Conservation (phyloP, 2,329 filamentous ascomycete genomes). For the Corynespora cassiicola region DNA sequence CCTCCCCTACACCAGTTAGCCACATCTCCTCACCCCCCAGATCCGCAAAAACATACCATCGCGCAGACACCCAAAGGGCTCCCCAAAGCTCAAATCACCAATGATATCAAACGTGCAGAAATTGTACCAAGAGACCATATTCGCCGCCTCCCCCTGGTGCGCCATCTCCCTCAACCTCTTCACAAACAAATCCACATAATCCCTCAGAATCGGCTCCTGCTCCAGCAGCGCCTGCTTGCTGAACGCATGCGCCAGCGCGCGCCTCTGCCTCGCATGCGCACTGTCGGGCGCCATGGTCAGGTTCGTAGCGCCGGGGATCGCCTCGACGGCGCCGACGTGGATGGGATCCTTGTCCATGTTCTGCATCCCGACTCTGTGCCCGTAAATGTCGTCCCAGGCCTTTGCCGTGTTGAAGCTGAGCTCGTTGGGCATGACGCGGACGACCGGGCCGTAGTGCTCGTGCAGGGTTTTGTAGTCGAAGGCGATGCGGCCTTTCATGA, state of each 20-base stretch:
- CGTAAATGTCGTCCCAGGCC: constrained; percentile 43
- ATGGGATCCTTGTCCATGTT: constrained; percentile 45
- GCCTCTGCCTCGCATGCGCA: constrained; percentile 46
- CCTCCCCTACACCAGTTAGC: constrained; percentile 27
- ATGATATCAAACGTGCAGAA: constrained; percentile 43
- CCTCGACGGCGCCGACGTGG: constrained; percentile 42
- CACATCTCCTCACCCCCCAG: background rate
- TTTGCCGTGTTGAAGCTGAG: constrained; percentile 40
- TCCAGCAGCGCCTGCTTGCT: constrained; percentile 47
- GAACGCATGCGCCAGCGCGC: constrained; percentile 50
- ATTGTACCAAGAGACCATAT: constrained; percentile 43
- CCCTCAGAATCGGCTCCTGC: constrained; percentile 48
- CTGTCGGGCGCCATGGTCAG: constrained; percentile 47
- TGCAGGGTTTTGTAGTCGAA: constrained; percentile 39
- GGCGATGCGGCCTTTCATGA: constrained; percentile 33
- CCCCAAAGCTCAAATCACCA: constrained; percentile 39
- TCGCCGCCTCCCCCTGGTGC: constrained; percentile 30
- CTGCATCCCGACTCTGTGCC: constrained; percentile 33
- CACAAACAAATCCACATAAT: constrained; percentile 51
- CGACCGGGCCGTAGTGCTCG: constrained; percentile 42
- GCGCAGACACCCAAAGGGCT: constrained; percentile 38
- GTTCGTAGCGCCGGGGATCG: constrained; percentile 44
- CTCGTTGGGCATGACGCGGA: constrained; percentile 42
- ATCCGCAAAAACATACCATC: constrained; percentile 24
- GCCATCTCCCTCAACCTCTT: constrained; percentile 43